Evolutionary conservation across 305 asterid genomes (phyloP).

Genomic region (Fraxinus albicans): DNA sequence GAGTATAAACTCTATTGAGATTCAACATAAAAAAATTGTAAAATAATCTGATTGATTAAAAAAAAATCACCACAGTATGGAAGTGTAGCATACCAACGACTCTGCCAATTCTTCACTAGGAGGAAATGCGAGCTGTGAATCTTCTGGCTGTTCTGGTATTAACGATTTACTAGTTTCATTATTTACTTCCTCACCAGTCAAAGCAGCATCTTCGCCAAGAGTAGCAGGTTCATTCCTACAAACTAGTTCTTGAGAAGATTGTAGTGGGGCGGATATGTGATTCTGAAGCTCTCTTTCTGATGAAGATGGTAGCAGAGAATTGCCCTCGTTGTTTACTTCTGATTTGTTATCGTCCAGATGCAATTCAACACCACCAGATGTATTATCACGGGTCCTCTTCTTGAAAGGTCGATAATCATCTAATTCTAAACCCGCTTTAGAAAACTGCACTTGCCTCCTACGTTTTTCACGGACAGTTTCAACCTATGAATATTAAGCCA

Average conservation of each 20-base stretch:
- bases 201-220: slow-evolving; percentile 28
- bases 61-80: background rate
- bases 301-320: slow-evolving; percentile 25
- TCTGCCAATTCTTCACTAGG: slow-evolving; percentile 23
- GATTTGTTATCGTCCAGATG: slow-evolving; percentile 25
- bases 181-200: slow-evolving; percentile 25
- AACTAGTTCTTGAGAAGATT: slow-evolving; percentile 30
- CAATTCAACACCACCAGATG: slow-evolving; percentile 31
- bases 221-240: slow-evolving; percentile 21
- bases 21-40: background rate
- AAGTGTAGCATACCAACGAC: slow-evolving; percentile 39
- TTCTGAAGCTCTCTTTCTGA: slow-evolving; percentile 18
- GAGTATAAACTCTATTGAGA: background rate
- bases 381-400: slow-evolving; percentile 37
- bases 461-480: slow-evolving; percentile 87
- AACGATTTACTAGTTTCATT: slow-evolving; percentile 28
- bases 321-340: slow-evolving; percentile 17
- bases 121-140: slow-evolving; percentile 17
- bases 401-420: slow-evolving; percentile 38
- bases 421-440: slow-evolving; percentile 63
- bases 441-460: slow-evolving; percentile 64
- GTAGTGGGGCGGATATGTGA: slow-evolving; percentile 12
- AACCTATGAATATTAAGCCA: slow-evolving; percentile 42
- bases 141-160: slow-evolving; percentile 30
- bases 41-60: background rate